Conservation (phyloP, 139 green algal species). For the Chlorella sorokiniana region DNA sequence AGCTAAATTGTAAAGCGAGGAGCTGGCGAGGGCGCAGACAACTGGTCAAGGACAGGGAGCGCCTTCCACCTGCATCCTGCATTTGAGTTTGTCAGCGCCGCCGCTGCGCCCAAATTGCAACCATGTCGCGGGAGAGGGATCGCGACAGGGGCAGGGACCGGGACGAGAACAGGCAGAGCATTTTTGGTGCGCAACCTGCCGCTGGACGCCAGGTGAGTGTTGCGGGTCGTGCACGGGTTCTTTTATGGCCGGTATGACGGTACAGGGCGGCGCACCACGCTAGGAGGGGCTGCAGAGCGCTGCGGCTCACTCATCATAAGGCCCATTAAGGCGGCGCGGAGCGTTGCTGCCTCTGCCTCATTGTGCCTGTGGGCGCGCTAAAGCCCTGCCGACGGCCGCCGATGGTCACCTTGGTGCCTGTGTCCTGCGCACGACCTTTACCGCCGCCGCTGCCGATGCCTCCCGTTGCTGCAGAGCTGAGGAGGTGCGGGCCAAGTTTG, state of each 20-base stretch:
- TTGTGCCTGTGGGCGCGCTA: no score
- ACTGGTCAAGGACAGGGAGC: neutral
- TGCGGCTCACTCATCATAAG: no score
- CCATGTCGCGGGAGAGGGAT: neutral
- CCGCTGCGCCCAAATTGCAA: neutral
- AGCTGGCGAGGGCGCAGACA: neutral
- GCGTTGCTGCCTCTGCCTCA: neutral
- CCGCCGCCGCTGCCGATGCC: neutral
- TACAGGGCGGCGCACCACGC: no score
- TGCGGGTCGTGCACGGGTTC: neutral
- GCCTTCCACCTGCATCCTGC: neutral
- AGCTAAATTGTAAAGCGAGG: neutral
- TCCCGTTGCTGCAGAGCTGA: conserved; percentile 49
- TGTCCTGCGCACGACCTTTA: neutral
- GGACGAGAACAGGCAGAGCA: neutral
- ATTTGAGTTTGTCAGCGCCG: neutral
- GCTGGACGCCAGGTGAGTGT: conserved; percentile 58
- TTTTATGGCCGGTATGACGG: no score
- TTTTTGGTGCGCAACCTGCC: conserved; percentile 79
- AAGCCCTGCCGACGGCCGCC: neutral
- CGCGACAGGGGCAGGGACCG: neutral
- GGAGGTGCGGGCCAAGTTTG: conserved; percentile 71
- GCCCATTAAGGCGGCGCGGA: neutral
- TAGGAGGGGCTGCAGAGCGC: no score
- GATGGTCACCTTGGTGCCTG: neutral